Percentiles rank a stretch among this genome's conserved stretches.
Conservation (phyloP, 805 yeast genomes). For the Myxozyma vanderwaltii region DNA sequence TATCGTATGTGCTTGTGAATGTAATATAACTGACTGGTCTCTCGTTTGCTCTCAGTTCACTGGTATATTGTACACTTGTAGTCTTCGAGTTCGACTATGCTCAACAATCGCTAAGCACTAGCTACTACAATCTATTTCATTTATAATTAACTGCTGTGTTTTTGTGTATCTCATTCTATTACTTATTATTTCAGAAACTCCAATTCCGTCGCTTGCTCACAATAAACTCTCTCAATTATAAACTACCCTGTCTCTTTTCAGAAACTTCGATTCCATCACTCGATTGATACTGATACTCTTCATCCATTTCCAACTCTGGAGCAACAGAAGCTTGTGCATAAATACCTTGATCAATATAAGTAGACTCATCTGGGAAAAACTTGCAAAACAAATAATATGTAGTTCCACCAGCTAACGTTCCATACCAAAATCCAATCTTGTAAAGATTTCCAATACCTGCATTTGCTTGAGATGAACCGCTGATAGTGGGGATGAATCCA, state of each 20-base stretch:
- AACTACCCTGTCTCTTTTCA: not conserved
- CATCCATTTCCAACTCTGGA: not conserved
- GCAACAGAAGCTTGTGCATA: slow-evolving; percentile 5
- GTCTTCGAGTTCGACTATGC: too few species aligned
- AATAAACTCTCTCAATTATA: not conserved
- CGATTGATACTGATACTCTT: slow-evolving; percentile 1
- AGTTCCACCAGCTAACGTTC: slow-evolving; percentile 57
- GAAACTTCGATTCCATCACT: not conserved
- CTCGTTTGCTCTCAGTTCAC: too few species aligned
- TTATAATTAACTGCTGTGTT: too few species aligned
- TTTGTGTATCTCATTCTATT: too few species aligned
- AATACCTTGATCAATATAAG: slow-evolving; percentile 23
- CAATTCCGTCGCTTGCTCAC: too few species aligned
- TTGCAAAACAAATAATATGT: slow-evolving; percentile 54
- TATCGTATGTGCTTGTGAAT: too few species aligned
- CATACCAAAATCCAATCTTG: slow-evolving; percentile 60
- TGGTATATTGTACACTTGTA: too few species aligned
- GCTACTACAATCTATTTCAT: too few species aligned
- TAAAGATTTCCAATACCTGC: slow-evolving; percentile 65
- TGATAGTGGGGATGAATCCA: slow-evolving; percentile 35
- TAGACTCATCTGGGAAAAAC: slow-evolving; percentile 51
- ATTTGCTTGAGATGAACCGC: slow-evolving; percentile 51
- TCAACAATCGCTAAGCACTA: too few species aligned
- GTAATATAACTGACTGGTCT: too few species aligned
- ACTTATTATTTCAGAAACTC: too few species aligned